These are phyloP conservation scores for Wallacemonas sp. DNA, from an alignment of 208 protist species.

Conservation along the genomic window DNA sequence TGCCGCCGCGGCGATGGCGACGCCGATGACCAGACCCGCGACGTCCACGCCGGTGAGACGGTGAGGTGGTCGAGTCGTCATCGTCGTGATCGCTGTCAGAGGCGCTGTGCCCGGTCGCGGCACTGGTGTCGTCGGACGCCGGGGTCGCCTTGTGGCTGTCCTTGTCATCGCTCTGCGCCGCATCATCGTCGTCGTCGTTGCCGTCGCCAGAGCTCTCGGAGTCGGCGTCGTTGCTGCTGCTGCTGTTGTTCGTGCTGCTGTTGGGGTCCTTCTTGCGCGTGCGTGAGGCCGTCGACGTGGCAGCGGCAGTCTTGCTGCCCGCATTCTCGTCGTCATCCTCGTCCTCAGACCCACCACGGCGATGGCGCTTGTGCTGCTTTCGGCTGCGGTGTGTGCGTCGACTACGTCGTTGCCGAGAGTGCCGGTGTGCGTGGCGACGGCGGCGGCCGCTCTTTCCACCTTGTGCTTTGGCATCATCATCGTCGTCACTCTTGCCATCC, in stretches of 20 bases:
- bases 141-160: too few relatives aligned
- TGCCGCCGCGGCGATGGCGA: neutral
- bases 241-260: neutral
- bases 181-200: too few relatives aligned
- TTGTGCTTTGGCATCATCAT: neutral
- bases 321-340: conserved; percentile 8
- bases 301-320: too few relatives aligned
- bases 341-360: neutral
- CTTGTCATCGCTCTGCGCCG: too few relatives aligned
- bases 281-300: too few relatives aligned
- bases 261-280: too few relatives aligned
- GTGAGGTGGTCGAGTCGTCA: neutral
- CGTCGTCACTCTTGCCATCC: neutral
- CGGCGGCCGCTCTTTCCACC: too few relatives aligned
- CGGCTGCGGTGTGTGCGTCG: neutral
- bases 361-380: neutral
- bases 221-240: conserved; percentile 13
- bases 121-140: too few relatives aligned
- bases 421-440: too few relatives aligned
- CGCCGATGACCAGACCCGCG: neutral
- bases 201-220: conserved; percentile 3
- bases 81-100: conserved; percentile 1
- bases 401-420: neutral
- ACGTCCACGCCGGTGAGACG: too few relatives aligned
- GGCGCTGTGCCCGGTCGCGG: too few relatives aligned